These are phyloP conservation scores for Ehretia macrophylla DNA, from an alignment of 257 asterid species.

Conservation along the genomic window DNA sequence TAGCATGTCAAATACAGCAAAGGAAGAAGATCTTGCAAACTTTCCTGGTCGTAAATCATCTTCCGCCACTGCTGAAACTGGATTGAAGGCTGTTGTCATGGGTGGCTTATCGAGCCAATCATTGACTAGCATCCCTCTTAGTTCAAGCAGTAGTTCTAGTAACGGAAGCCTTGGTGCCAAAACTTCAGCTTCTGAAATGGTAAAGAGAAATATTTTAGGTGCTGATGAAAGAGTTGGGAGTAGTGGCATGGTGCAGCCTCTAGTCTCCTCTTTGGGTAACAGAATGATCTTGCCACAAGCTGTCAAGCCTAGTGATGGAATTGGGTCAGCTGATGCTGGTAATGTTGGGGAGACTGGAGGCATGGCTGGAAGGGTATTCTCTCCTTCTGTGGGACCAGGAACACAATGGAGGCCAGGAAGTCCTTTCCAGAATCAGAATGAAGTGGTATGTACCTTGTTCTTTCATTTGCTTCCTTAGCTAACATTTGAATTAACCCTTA, in stretches of 20 bases:
- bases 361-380: conserved; percentile 66
- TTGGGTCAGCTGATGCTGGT: conserved; percentile 63
- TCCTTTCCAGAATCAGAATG: conserved; percentile 82
- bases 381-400: conserved; percentile 67
- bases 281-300: conserved; percentile 70
- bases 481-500: no score
- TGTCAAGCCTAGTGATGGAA: conserved; percentile 62
- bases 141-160: conserved; percentile 52
- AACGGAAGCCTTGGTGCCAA: conserved; percentile 52
- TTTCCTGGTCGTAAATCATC: conserved; percentile 65
- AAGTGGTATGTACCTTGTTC: conserved; percentile 44
- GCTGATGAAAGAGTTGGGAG: conserved; percentile 81
- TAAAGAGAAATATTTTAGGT: conserved; percentile 62
- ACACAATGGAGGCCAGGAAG: conserved; percentile 96
- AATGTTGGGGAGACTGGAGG: conserved; percentile 56
- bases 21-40: conserved; percentile 66
- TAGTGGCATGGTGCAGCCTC: conserved; percentile 54
- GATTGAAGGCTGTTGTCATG: conserved; percentile 54
- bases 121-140: conserved; percentile 40
- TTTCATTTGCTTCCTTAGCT: not conserved
- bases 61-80: conserved; percentile 63
- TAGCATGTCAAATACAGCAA: conserved; percentile 40
- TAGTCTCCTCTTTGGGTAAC: conserved; percentile 66
- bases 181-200: conserved; percentile 68
- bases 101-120: conserved; percentile 69